Base-by-base conservation (phyloP, 1,284 basidiomycete species). In the Erythrobasidium hasegawianum region DNA sequence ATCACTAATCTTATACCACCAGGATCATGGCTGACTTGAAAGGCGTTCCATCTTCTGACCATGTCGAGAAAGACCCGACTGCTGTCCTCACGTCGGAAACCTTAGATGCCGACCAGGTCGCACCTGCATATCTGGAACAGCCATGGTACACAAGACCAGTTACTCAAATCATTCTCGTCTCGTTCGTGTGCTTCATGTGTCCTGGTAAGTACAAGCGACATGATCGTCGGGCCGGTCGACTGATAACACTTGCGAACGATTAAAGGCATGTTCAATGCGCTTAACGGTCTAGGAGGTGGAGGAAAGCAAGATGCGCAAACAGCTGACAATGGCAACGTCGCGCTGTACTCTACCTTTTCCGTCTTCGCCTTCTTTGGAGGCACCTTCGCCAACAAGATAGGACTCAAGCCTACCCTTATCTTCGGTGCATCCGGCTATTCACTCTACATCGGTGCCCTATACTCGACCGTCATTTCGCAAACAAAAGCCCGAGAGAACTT, bases 331-430 rank as follows among this genome's bases (percentile, higher is more conserved):
- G 61, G 61, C 3, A 64, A 64, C 53, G 65, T 67, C 2, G 65
- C 67, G 13, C 56, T 65, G 0, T 64, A 58, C 49, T 58, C 61
- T 18, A 65, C 61, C 26, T 73, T 73, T 33, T 69, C 72, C 13
- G 72, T 71, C 41, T 69, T 70, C 11, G 67, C 65, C 11, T 71
- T 72, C 62, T 68, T 70, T 45, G 78, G 79, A 7, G 83, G 83
- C 14, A 79, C 87, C 24, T 79, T 89, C 77, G 85, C 88, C 80
- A 87, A 90, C 72, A 83, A 83, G 68, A 80, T 92, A 40, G 89
- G 89, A 16, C 80, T 87, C 27, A 81, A 83, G 18, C 72, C 85
- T 11, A 89, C 88, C 0, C 83, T 92, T 16, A 79, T 86, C 24
- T 71, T 90, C 14, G 89, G 89, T 57, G 86, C 43, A 7, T 38